Evolutionary conservation across 2,329 filamentous ascomycete genomes (phyloP).

Genomic region (Cucurbitaria berberidis): DNA sequence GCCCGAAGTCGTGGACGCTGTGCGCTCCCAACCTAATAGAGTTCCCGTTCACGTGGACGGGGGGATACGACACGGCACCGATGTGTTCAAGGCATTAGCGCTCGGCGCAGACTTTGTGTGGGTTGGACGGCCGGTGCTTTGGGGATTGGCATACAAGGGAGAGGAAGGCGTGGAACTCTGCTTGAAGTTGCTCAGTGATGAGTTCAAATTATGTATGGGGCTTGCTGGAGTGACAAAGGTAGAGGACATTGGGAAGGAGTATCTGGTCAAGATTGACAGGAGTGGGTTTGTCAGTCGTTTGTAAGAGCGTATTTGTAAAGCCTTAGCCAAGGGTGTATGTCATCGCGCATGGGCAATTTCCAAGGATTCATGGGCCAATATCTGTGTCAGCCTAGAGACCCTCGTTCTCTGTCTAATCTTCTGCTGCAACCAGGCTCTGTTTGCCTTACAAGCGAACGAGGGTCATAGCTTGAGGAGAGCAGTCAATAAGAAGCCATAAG

Average conservation of each 20-base stretch:
- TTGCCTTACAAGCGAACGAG: too few relatives aligned
- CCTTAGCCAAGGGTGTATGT: too few relatives aligned
- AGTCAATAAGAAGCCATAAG: too few relatives aligned
- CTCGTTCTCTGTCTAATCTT: too few relatives aligned
- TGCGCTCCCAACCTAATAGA: constrained; percentile 47
- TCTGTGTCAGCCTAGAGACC: too few relatives aligned
- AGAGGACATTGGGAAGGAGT: constrained; percentile 29
- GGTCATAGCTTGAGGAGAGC: too few relatives aligned
- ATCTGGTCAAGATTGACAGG: constrained; percentile 30
- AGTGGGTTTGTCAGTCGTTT: constrained; percentile 27
- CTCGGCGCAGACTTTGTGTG: constrained; percentile 90
- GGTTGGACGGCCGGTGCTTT: constrained; percentile 61
- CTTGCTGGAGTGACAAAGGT: constrained; percentile 29
- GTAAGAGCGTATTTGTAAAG: background rate
- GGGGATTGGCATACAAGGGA: constrained; percentile 63
- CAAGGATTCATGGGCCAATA: too few relatives aligned
- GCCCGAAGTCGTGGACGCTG: constrained; percentile 63
- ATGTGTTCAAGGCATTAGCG: constrained; percentile 93
- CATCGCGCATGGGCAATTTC: too few relatives aligned
- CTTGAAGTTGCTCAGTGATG: constrained; percentile 23
- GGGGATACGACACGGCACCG: constrained; percentile 83
- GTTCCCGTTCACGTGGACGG: constrained; percentile 86
- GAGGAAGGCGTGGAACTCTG: constrained; percentile 30
- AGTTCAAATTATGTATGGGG: constrained; percentile 33
- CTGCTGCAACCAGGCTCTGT: too few relatives aligned